Evolutionary conservation across 75 land plant genomes (phyloP).

Genomic region (Pinus albicaulis): DNA sequence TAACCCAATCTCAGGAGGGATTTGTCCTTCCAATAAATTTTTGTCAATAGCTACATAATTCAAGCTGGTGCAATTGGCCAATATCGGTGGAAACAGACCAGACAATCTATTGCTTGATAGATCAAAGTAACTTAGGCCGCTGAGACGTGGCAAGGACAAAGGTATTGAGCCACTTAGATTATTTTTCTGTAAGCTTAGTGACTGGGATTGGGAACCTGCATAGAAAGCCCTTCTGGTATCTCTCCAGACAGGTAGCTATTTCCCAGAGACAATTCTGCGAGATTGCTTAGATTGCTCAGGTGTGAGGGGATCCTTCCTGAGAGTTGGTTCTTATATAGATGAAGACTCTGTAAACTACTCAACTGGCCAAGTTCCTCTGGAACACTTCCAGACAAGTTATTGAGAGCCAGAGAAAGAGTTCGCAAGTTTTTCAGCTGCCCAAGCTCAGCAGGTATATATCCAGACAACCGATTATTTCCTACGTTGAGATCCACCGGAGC

Average conservation of each 20-base stretch:
- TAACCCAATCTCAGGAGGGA: conserved; percentile 36
- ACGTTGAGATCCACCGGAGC: conserved; percentile 1
- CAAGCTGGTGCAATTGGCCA: conserved; percentile 44
- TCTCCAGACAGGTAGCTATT: conserved; percentile 55
- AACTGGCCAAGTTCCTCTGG: conserved; percentile 26
- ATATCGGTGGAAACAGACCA: conserved; percentile 53
- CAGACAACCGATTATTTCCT: conserved; percentile 14
- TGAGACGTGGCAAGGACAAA: conserved; percentile 30
- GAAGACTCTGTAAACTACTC: conserved; percentile 26
- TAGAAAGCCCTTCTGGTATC: conserved; percentile 51
- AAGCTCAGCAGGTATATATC: conserved; percentile 21
- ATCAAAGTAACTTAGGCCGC: conserved; percentile 22
- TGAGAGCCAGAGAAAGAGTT: conserved; percentile 11
- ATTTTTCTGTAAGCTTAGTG: conserved; percentile 49
- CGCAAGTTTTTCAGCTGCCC: conserved; percentile 12
- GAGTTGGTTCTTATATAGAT: conserved; percentile 45
- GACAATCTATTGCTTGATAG: conserved; percentile 43
- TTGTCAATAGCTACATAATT: conserved; percentile 22
- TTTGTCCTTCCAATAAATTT: conserved; percentile 47
- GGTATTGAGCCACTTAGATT: conserved; percentile 53
- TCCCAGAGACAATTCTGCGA: conserved; percentile 45
- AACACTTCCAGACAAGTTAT: conserved; percentile 21
- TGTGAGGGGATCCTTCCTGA: conserved; percentile 60
- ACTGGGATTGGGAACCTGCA: conserved; percentile 19
- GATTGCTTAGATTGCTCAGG: conserved; percentile 37